Conservation (phyloP, 352 stramenopile species). For the Aphanomyces cochlioides region DNA sequence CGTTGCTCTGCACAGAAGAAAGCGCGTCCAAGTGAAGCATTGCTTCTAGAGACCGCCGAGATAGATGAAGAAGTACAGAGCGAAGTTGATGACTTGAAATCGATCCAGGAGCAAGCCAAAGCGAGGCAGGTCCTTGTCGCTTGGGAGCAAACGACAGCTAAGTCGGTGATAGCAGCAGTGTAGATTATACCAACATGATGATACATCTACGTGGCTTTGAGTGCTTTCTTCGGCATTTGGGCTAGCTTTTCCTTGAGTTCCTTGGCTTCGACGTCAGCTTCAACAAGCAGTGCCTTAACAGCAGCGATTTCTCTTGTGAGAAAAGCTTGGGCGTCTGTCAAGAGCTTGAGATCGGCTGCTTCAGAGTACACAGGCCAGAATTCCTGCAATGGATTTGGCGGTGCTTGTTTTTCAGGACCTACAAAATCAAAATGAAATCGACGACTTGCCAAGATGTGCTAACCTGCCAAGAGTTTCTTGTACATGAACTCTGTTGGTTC, state of each 20-base stretch:
- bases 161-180: neutral
- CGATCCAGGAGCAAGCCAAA: neutral
- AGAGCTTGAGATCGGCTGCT: conserved; percentile 75
- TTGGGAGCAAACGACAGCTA: neutral
- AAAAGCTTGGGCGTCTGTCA: conserved; percentile 80
- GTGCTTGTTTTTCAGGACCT: conserved; percentile 62
- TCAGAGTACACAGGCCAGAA: conserved; percentile 88
- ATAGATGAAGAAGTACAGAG: no score
- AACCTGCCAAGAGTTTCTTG: conserved; percentile 82
- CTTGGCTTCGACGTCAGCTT: conserved; percentile 29
- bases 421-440: conserved; percentile 34
- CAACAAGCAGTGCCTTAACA: conserved; percentile 63
- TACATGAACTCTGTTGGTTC: conserved; percentile 95
- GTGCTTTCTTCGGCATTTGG: neutral
- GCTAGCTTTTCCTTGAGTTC: conserved; percentile 29
- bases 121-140: neutral
- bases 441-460: no score
- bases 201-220: neutral
- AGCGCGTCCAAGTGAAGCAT: neutral
- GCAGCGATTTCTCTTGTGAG: conserved; percentile 68
- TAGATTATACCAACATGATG: neutral
- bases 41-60: no score
- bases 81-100: no score
- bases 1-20: neutral
- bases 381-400: conserved; percentile 70